phyloP scores from a whole-genome alignment of 345 rosid genomes.

The Gossypium arboreum region DNA sequence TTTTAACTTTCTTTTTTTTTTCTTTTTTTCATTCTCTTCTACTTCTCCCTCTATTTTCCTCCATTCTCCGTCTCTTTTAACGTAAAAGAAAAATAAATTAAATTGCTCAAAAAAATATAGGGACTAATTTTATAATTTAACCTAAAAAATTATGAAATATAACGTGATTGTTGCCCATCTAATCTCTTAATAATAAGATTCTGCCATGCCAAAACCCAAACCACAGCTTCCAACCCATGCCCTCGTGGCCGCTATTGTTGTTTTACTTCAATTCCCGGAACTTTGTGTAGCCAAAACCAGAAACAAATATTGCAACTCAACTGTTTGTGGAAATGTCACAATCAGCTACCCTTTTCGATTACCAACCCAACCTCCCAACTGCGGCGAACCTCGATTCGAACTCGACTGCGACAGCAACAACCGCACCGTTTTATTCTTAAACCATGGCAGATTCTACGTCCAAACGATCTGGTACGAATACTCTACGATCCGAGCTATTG shows the following conservation, averaged over 20 bases:
- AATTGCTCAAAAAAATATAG: no score
- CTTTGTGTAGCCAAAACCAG: background rate
- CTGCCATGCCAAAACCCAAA: background rate
- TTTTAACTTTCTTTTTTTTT: no score
- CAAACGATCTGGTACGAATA: background rate
- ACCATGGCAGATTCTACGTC: background rate
- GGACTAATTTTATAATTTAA: no score
- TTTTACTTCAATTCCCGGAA: background rate
- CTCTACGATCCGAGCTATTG: background rate
- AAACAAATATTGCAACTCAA: background rate
- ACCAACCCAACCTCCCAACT: background rate
- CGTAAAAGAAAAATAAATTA: no score
- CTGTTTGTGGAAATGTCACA: background rate
- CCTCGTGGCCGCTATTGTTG: background rate
- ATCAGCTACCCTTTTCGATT: slow-evolving; percentile 5
- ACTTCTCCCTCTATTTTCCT: no score
- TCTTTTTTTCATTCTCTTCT: no score
- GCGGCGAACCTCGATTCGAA: background rate
- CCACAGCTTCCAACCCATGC: background rate
- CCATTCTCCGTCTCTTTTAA: no score
- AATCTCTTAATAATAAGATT: background rate
- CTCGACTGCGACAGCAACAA: background rate
- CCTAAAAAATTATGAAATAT: no score
- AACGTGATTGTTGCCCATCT: no score
- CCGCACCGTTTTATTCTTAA: background rate